These are phyloP conservation scores for Rheum nobile DNA, from an alignment of 148 eudicot genomes.

Conservation along the genomic window DNA sequence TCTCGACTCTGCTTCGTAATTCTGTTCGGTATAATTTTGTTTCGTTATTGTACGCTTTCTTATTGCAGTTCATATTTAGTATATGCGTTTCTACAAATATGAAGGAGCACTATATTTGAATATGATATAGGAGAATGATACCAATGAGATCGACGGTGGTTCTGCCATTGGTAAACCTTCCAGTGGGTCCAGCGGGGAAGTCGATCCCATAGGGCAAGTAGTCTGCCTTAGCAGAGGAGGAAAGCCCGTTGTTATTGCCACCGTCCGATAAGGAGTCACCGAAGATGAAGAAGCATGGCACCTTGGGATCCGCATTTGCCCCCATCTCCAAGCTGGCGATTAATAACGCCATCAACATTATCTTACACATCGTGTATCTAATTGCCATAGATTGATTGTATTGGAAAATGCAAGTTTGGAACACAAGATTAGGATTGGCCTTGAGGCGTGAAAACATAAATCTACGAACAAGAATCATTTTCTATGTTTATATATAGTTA, in stretches of 20 bases:
- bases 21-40: no score
- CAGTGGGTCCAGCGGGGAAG: constrained; percentile 18
- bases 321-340: background rate
- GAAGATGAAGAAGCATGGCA: background rate
- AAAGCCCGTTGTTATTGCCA: constrained; percentile 30
- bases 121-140: no score
- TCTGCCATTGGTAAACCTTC: constrained; percentile 29
- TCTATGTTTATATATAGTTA: background rate
- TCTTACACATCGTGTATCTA: background rate
- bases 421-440: background rate
- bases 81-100: no score
- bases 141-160: constrained; percentile 20
- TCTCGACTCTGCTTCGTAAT: no score
- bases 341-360: background rate
- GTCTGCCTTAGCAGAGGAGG: constrained; percentile 16
- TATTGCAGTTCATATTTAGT: no score
- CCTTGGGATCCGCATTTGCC: background rate
- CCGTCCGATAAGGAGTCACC: constrained; percentile 30
- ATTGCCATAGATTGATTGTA: background rate
- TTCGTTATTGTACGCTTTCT: no score
- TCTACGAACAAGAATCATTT: background rate
- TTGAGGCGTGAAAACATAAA: background rate
- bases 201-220: constrained; percentile 6
- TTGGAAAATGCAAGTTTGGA: background rate
- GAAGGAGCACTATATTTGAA: no score